Evolutionary conservation across 257 asterid genomes (phyloP), one percentile per base, ranked within the genome.

Genomic region (Verbena officinalis): DNA sequence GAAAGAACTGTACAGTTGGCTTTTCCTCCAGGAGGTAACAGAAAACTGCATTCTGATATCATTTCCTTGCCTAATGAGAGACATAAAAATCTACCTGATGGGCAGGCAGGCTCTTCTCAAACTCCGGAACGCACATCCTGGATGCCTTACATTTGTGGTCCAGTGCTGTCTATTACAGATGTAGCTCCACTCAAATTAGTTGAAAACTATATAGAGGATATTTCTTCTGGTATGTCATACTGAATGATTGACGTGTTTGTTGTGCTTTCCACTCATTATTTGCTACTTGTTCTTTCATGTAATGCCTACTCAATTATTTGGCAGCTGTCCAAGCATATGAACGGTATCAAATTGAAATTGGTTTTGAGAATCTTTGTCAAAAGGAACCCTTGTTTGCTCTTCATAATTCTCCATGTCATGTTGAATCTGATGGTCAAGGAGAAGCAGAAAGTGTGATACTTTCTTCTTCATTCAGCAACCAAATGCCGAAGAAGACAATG

Each of bases 161-260:
- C 88, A 5, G 73, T 88, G 73, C 55, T 80, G 62, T 83, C 99
- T 52, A 77, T 90, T 68, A 67, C 77, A 67, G 99, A 94, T 81
- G 99, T 90, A 64, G 96, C 96, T 62, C 97, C 99, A 5, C 88
- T 94, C 63, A 81, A 77, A 76, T 81, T 94, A 61, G 91, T 76
- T 72, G 86, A 80, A 64, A 83, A 74, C 81, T 94, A 78, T 71
- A 74, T 90, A 12, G 79, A 83, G 53, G 99, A 94, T 65, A 90
- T 90, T 77, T 80, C 85, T 80, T 66, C 83, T 65, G 96, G 99
- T 90, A 73, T 48, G 88, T 70, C 61, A 53, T 69, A 54, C 60
- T 55, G 67, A 57, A 69, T 21, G 10, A 68, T 45, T 58, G 40
- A 50, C 56, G 4, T 60, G 21, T 69, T 69, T 58, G 27, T 27